Base-by-base conservation (phyloP, 2,329 filamentous ascomycete genomes). In the Aulographum hederae region DNA sequence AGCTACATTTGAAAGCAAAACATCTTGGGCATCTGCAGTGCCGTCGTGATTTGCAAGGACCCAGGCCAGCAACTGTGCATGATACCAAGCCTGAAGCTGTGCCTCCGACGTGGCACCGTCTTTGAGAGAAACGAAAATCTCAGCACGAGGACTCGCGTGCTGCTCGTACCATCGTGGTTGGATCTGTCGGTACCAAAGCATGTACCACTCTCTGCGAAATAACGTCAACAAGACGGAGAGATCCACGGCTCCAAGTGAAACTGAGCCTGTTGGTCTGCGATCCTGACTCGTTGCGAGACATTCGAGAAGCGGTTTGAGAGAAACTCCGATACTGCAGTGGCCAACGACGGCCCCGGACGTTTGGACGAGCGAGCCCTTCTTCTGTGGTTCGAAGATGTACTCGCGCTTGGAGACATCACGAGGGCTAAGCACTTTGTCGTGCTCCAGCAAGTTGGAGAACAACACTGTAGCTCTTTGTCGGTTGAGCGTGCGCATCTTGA, bases 401-500 rank as follows among this genome's bases (percentile, higher is more conserved):
- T 76, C 71, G 37, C 54, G 47, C 15, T 41, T 44, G 1, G 79
- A 66, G 2, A 84, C 73, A 39, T 84, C 60, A 5, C 60, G 53
- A 0, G 82, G 84, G 0, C 62, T 63, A 3, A 80, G 60, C 2
- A 79, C 53, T 8, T 46, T 52, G 16, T 45, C 51, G 19, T 46
- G 39, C 4, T 45, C 46, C 10, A 66, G 39, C 4, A 76, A 48
- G 32, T 68, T 58, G 26, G 69, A 65, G 43, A 85, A 74, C 2
- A 92, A 61, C 13, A 94, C 71, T 30, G 76, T 80, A 2, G 84
- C 79, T 21, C 89, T 69, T 52, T 95, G 85, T 15, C 81, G 67
- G 54, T 93, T 95, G 21, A 95, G 61, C 5, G 71, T 80, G 25
- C 69, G 68, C 74, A 95, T 81, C 47, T 72, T 73, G 12, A 98